These are phyloP conservation scores for Neonectria punicea DNA, from an alignment of 2,329 filamentous ascomycete species.

Conservation along the genomic window DNA sequence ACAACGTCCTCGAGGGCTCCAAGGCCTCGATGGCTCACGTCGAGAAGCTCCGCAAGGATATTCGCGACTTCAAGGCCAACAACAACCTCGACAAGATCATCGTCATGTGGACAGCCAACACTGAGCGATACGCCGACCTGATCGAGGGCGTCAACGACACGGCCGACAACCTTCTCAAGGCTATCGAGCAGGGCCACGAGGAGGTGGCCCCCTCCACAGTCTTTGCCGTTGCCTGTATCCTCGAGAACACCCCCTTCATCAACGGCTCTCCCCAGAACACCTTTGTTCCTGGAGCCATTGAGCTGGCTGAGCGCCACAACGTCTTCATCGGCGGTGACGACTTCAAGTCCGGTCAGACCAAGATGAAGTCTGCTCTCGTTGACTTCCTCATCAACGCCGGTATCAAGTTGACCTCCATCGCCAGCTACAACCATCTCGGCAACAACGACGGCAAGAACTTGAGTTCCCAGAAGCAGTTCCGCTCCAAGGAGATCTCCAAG, in stretches of 20 bases:
- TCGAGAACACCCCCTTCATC: conserved; percentile 94
- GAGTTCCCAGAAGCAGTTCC: conserved; percentile 97
- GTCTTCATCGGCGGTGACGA: conserved; percentile 97
- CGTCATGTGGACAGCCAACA: conserved; percentile 98
- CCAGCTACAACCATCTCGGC: conserved; percentile 98
- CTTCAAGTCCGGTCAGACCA: conserved; percentile 99
- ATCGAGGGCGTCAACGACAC: conserved; percentile 94
- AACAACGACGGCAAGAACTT: conserved; percentile 99
- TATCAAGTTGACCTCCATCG: conserved; percentile 98
- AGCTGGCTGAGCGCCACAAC: conserved; percentile 86
- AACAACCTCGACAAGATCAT: conserved; percentile 94
- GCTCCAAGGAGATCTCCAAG: conserved; percentile 99
- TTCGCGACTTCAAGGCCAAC: conserved; percentile 89
- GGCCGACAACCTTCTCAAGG: conserved; percentile 88
- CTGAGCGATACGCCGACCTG: conserved; percentile 93
- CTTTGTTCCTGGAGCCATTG: conserved; percentile 91
- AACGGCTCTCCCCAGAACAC: conserved; percentile 99
- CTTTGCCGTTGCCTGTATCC: conserved; percentile 93
- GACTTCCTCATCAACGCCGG: conserved; percentile 99
- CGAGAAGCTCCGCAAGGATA: conserved; percentile 91
- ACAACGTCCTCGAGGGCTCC: conserved; percentile 85
- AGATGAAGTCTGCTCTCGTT: conserved; percentile 99
- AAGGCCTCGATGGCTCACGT: conserved; percentile 91
- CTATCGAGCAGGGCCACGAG: conserved; percentile 86
- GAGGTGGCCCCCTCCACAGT: conserved; percentile 96